phyloP scores from a whole-genome alignment of 2,329 filamentous ascomycete species.

The Stachybotrys elegans region DNA sequence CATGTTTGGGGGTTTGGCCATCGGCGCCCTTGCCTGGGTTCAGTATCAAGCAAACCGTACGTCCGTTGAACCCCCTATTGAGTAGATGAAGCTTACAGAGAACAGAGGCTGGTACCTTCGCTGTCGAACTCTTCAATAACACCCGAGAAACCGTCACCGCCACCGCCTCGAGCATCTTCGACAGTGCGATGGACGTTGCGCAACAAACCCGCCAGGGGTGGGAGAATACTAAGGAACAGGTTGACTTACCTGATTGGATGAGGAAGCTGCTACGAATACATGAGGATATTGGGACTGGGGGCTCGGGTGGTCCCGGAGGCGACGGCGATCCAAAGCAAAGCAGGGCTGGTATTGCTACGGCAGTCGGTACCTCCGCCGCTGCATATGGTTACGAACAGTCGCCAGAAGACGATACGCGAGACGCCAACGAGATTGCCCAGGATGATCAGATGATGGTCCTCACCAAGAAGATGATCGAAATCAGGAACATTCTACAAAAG shows the following conservation, averaged over 20 bases:
- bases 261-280: conserved; percentile 63
- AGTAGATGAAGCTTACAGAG: conserved; percentile 19
- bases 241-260: conserved; percentile 71
- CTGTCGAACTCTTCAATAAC: conserved; percentile 62
- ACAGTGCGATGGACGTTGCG: conserved; percentile 67
- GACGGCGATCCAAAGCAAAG: conserved; percentile 51
- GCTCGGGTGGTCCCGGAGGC: conserved; percentile 42
- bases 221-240: conserved; percentile 74
- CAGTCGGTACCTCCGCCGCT: conserved; percentile 66
- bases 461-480: conserved; percentile 99
- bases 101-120: conserved; percentile 44
- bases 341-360: conserved; percentile 55
- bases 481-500: conserved; percentile 82
- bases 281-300: conserved; percentile 51
- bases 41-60: conserved; percentile 91
- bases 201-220: conserved; percentile 76
- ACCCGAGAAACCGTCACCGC: conserved; percentile 67
- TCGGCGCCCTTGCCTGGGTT: conserved; percentile 84
- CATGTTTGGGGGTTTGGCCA: conserved; percentile 82
- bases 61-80: too few species aligned
- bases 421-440: conserved; percentile 61
- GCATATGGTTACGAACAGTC: conserved; percentile 75
- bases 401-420: conserved; percentile 57
- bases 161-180: conserved; percentile 65
- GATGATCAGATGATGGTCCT: conserved; percentile 99